Conservation (phyloP, 768 basidiomycete species). For the Lentinula sp. region DNA sequence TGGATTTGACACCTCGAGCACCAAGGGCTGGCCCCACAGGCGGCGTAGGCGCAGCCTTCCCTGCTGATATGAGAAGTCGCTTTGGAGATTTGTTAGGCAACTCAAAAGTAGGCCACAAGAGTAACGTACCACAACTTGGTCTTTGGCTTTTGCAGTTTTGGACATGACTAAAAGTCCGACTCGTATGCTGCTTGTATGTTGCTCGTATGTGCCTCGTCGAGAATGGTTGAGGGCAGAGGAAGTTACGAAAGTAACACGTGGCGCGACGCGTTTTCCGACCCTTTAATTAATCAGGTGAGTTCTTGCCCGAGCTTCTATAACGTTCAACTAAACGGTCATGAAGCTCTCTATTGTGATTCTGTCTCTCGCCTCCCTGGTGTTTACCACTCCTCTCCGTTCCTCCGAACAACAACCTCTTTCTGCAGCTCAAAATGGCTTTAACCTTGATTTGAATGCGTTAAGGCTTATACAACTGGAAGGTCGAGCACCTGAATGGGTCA, state of each 20-base stretch:
- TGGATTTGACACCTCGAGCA: constrained; percentile 96
- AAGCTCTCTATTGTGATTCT: not conserved
- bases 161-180: constrained; percentile 43
- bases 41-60: constrained; percentile 93
- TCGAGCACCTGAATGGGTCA: constrained; percentile 68
- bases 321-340: not conserved
- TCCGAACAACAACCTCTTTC: constrained; percentile 35
- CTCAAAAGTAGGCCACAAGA: constrained; percentile 7
- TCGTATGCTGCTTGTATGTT: not conserved
- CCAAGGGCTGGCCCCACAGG: constrained; percentile 97
- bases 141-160: constrained; percentile 55
- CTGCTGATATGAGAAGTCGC: constrained; percentile 86
- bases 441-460: constrained; percentile 63
- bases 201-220: too few species aligned
- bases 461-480: constrained; percentile 76
- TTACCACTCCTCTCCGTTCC: constrained; percentile 30
- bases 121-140: constrained; percentile 69
- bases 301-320: constrained; percentile 5
- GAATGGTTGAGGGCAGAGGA: not conserved
- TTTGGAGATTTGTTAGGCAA: constrained; percentile 21
- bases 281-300: not conserved
- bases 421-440: constrained; percentile 39
- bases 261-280: not conserved
- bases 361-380: constrained; percentile 18
- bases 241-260: not conserved